Evolutionary conservation across 2,329 filamentous ascomycete genomes (phyloP).

Genomic region (Didymella segeticola): DNA sequence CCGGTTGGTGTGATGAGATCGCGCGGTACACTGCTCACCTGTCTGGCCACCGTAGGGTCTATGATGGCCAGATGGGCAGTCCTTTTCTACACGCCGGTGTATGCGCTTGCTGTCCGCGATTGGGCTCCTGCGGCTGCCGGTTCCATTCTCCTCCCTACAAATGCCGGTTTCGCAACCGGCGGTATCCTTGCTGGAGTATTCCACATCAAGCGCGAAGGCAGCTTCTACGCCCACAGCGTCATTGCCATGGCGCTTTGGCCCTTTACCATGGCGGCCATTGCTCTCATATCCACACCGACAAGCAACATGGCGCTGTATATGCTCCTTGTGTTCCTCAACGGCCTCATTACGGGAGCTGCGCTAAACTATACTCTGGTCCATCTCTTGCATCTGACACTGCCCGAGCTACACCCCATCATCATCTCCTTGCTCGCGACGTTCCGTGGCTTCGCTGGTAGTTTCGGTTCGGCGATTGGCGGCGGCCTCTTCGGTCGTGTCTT

Average conservation of each 20-base stretch:
- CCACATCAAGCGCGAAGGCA: constrained; percentile 75
- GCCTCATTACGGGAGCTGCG: constrained; percentile 72
- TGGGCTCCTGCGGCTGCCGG: constrained; percentile 75
- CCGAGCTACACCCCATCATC: constrained; percentile 74
- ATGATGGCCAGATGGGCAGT: constrained; percentile 84
- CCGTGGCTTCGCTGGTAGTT: constrained; percentile 80
- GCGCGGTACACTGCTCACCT: constrained; percentile 74
- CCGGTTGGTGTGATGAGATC: constrained; percentile 74
- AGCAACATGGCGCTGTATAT: constrained; percentile 64
- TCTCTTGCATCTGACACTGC: constrained; percentile 72
- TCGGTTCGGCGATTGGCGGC: constrained; percentile 80
- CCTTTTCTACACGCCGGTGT: constrained; percentile 81
- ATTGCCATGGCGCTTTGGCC: constrained; percentile 69
- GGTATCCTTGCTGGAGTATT: constrained; percentile 76
- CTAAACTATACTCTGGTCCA: constrained; percentile 86
- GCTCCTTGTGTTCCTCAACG: constrained; percentile 70
- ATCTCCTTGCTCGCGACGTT: constrained; percentile 81
- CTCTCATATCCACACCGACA: constrained; percentile 60
- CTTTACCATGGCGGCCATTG: constrained; percentile 64
- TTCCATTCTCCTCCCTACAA: constrained; percentile 80
- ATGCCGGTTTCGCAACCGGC: constrained; percentile 77
- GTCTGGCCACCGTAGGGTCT: constrained; percentile 74
- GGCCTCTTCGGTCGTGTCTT: constrained; percentile 74
- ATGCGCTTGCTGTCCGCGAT: constrained; percentile 76
- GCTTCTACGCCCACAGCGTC: constrained; percentile 73